Percentiles rank a stretch among this genome's conserved stretches.
Evolutionary conservation across 805 yeast species (phyloP).

Genomic region (Zygosaccharomyces rouxii): DNA sequence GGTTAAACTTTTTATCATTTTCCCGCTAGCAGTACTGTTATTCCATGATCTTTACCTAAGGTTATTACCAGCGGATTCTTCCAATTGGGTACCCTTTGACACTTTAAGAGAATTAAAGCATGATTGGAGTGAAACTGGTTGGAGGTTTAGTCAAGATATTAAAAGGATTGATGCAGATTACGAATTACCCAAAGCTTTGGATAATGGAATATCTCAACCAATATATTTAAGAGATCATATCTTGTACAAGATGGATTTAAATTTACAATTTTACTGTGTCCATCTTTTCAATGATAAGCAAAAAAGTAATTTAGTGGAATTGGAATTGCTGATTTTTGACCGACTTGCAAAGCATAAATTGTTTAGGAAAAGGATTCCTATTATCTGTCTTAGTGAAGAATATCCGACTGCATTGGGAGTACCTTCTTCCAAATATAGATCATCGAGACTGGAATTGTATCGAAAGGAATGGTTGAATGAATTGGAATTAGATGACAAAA

Average conservation of each 20-base stretch:
- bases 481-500: conserved; percentile 19
- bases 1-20: conserved; percentile 24
- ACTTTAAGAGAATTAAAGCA: conserved; percentile 8
- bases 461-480: conserved; percentile 25
- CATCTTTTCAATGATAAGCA: conserved; percentile 3
- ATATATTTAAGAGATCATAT: conserved; percentile 24
- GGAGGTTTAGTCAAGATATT: conserved; percentile 12
- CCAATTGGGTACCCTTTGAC: conserved; percentile 24
- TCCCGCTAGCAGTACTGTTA: conserved; percentile 28
- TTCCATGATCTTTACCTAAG: conserved; percentile 30
- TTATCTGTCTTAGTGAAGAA: conserved; percentile 15
- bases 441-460: conserved; percentile 13
- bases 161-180: conserved; percentile 14
- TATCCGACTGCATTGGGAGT: conserved; percentile 2
- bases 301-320: conserved; percentile 3
- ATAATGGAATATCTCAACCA: conserved; percentile 26
- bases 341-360: neutral
- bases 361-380: conserved; percentile 13
- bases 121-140: neutral
- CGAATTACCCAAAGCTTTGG: conserved; percentile 15
- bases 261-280: conserved; percentile 24
- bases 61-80: conserved; percentile 29
- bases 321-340: conserved; percentile 6
- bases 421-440: conserved; percentile 13
- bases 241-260: conserved; percentile 26